Evolutionary conservation across 352 stramenopile species (phyloP).

Genomic region (Peronosclerospora sorghi): DNA sequence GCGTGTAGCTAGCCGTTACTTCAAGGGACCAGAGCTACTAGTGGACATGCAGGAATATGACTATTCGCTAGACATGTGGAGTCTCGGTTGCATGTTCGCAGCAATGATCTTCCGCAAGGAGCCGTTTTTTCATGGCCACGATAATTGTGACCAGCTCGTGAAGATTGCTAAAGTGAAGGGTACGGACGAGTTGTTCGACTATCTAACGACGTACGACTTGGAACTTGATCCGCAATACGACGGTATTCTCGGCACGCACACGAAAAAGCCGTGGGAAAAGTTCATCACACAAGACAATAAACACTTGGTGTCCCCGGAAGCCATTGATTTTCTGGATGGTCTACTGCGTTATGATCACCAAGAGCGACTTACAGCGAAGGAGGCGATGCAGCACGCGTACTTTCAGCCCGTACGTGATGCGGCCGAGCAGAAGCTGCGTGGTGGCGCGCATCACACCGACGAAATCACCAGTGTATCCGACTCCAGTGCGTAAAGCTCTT

Average conservation of each 20-base stretch:
- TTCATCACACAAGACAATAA: slow-evolving; percentile 98
- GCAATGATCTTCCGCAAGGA: slow-evolving; percentile 99
- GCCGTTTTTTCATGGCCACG: slow-evolving; percentile 98
- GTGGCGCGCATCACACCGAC: slow-evolving; percentile 36
- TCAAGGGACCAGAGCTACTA: slow-evolving; percentile 97
- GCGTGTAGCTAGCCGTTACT: slow-evolving; percentile 97
- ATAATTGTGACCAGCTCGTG: slow-evolving; percentile 99
- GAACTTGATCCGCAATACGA: slow-evolving; percentile 98
- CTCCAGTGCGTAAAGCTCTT: slow-evolving; percentile 49
- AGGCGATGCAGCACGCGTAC: slow-evolving; percentile 97
- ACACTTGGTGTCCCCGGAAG: slow-evolving; percentile 92
- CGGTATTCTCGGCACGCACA: slow-evolving; percentile 93
- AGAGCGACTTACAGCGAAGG: slow-evolving; percentile 95
- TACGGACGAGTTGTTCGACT: slow-evolving; percentile 97
- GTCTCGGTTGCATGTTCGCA: slow-evolving; percentile 97
- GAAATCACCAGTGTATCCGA: slow-evolving; percentile 70
- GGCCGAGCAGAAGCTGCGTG: slow-evolving; percentile 59
- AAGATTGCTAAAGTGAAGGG: slow-evolving; percentile 98
- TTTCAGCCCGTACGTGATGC: slow-evolving; percentile 90
- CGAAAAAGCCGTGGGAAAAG: slow-evolving; percentile 98
- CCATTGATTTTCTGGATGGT: slow-evolving; percentile 91
- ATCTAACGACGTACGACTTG: slow-evolving; percentile 98
- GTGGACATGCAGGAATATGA: slow-evolving; percentile 99
- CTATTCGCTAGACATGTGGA: slow-evolving; percentile 99
- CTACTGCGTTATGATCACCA: slow-evolving; percentile 92